Base-by-base conservation (phyloP, 306 rosid genomes). In the Sindora glabra region DNA sequence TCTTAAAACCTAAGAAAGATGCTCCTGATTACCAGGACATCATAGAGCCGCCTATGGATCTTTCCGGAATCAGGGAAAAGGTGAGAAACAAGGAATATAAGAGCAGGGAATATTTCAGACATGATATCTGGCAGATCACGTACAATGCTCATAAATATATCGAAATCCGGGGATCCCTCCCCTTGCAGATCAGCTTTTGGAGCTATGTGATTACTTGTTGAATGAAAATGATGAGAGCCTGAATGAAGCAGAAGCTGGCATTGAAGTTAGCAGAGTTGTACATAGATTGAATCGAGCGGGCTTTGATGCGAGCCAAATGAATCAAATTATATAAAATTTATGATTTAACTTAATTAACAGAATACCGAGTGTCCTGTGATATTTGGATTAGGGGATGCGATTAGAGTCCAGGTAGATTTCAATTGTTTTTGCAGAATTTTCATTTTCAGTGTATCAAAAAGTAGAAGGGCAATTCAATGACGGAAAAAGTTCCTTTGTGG, bases 91-190 rank as follows among this genome's bases (percentile, higher is more conserved):
- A 88, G 95, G 94, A 88, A 71, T 92, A 92, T 83, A 86, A 74
- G 76, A 80, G 94, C 73, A 69, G 98, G 23, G 98, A 92, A 56
- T 90, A 92, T 47, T 92, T 92, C 70, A 65, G 98, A 68, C 84
- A 80, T 7, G 96, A 92, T 10, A 77, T 92, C 29, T 84, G 86
- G 81, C 98, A 92, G 75, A 92, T 92, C 27, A 72, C 91, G 22
- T 75, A 46, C 39, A 91, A 88, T 66, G 98, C 98, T 36, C 98
- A 91, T 53, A 68, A 14, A 73, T 92, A 92, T 46, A 92, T 88
- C 18, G 88, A 86, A 83, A 92, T 65, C 98, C 98, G 4, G 84
- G 85, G 32, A 92, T 92, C 63, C 98, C 98, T 33, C 98, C 98
- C 44, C 70, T 85, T 66, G 96, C 98, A 0, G 98, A 92, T 70